Base-by-base conservation (phyloP, 331 rosid species). In the Acacia concinna region DNA sequence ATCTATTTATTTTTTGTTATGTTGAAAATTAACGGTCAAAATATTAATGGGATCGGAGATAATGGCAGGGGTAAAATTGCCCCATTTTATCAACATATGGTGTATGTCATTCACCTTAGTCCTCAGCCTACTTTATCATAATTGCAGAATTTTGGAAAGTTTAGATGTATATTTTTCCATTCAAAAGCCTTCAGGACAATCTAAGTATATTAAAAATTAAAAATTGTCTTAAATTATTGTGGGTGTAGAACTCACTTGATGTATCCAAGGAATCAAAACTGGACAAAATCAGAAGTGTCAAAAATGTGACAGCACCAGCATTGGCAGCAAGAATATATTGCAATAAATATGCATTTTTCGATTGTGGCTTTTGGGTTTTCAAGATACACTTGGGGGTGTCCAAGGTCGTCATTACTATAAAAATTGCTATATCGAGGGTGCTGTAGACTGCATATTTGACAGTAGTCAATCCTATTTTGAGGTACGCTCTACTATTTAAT, bases 381-480 rank as follows among this genome's bases (percentile, higher is more conserved):
- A 86, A 81, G 89, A 86, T 35, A 86, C 87, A 6, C 51, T 86
- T 0, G 68, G 78, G 67, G 73, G 76, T 31, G 44, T 14, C 1
- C 0, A 0, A 0, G 80, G 77, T 1, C 85, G 85, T 0, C 92
- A 86, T 77, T 86, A 81, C 41, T 88, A 81, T 32, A 49, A 81
- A 11, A 47, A 71, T 44, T 86, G 89, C 52, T 77, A 85, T 34
- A 75, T 90, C 63, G 77, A 83, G 84, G 92, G 94, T 13, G 89
- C 87, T 35, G 12, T 79, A 0, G 94, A 90, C 47, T 88, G 86
- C 25, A 90, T 90, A 15, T 88, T 75, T 65, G 89, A 92, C 6
- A 5, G 0, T 6, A 90, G 86, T 2, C 92, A 85, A 56, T 86
- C 89, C 28, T 67, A 77, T 37, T 88, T 75, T 15, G 68, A 88